phyloP scores from a whole-genome alignment of 1,284 basidiomycete species.

The Puccinia horiana region DNA sequence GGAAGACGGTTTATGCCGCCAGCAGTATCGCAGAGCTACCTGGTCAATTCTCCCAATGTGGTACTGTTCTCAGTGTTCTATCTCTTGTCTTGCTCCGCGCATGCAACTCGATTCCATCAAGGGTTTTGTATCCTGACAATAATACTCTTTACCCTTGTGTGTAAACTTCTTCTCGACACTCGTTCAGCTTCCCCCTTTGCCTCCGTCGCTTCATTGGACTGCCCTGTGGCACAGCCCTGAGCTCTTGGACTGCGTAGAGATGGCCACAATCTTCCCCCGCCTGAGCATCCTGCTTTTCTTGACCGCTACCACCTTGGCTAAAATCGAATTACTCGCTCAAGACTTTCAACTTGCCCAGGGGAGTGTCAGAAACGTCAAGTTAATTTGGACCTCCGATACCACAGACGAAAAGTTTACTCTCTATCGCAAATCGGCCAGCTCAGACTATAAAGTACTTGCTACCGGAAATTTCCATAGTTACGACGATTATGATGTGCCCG shows the following conservation, averaged over 20 bases:
- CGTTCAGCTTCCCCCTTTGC: background rate
- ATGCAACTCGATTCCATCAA: background rate
- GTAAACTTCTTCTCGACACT: background rate
- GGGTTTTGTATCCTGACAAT: background rate
- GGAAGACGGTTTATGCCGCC: background rate
- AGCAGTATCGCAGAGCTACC: background rate
- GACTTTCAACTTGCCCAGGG: background rate
- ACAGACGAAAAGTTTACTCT: background rate
- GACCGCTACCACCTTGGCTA: background rate
- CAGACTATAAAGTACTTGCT: background rate
- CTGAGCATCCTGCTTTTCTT: background rate
- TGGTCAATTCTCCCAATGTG: too few relatives aligned
- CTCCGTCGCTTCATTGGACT: background rate
- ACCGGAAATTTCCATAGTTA: background rate
- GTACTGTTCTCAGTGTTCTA: background rate
- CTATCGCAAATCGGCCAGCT: background rate
- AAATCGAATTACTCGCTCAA: conserved; percentile 3
- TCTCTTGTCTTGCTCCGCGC: background rate
- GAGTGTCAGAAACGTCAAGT: background rate
- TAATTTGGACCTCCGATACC: background rate
- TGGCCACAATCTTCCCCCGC: background rate
- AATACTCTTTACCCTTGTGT: background rate
- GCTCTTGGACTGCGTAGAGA: background rate
- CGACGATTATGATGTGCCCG: conserved; percentile 20
- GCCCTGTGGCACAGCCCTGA: background rate